These are phyloP conservation scores for Saccharomycopsis microspora DNA, from an alignment of 805 yeast genomes.

Conservation along the genomic window DNA sequence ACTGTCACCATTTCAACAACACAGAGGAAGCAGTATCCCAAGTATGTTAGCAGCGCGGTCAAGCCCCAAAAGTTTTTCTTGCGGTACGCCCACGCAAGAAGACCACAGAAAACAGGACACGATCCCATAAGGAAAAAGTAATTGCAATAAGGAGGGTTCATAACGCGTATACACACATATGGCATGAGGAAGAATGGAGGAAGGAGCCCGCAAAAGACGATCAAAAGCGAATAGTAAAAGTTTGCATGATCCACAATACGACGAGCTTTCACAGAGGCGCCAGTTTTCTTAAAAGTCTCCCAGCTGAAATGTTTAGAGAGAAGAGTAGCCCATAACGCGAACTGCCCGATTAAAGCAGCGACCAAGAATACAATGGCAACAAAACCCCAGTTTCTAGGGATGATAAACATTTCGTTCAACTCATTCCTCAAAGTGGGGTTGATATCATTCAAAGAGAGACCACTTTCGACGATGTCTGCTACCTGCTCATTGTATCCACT, in stretches of 20 bases:
- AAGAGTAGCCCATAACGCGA: conserved; percentile 10
- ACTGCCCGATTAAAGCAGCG: conserved; percentile 3
- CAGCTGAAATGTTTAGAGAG: conserved; percentile 12
- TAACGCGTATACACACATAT: conserved; percentile 1
- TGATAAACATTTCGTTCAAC: not conserved
- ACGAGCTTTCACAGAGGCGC: conserved; percentile 4
- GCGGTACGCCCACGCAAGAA: not conserved
- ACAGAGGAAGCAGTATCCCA: conserved; percentile 2
- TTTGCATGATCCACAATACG: conserved; percentile 1
- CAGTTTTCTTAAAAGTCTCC: conserved; percentile 14
- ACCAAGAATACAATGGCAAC: not conserved
- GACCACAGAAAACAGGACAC: not conserved
- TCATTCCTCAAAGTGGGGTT: conserved; percentile 5
- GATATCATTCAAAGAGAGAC: not conserved
- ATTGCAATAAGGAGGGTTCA: conserved; percentile 2
- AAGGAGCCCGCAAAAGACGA: conserved; percentile 6
- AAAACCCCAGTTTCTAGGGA: conserved; percentile 4
- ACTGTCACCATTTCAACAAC: conserved; percentile 1
- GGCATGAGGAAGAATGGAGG: conserved; percentile 9
- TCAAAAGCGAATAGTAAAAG: conserved; percentile 6
- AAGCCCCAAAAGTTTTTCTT: not conserved
- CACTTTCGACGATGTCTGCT: not conserved
- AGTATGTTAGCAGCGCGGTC: not conserved
- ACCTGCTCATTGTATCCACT: not conserved
- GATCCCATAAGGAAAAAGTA: conserved; percentile 3